Base-by-base conservation (phyloP, 768 basidiomycete species). In the Tulasnella sp. region DNA sequence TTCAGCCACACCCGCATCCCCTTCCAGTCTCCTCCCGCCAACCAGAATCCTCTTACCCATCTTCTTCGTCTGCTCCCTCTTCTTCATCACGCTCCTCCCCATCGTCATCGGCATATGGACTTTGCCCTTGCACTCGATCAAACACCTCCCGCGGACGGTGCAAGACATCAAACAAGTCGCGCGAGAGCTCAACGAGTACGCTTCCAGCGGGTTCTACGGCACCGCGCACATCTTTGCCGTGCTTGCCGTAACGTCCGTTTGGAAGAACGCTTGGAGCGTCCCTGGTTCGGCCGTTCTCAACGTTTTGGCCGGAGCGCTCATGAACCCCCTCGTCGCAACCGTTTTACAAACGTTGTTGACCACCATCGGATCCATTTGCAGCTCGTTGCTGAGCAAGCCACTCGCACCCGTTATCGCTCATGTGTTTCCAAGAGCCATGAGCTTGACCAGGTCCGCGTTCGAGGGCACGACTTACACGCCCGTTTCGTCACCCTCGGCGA, bases 181-280 rank as follows among this genome's bases (percentile, higher is more conserved):
- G 19, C 85, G 88, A 54, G 92, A 93, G 77, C 88, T 93, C 8
- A 91, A 91, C 80, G 89, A 87, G 72, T 95, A 94, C 82, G 89
- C 91, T 11, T 91, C 36, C 34, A 91, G 81, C 90, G 90, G 77
- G 91, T 85, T 38, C 85, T 83, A 2, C 88, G 91, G 25, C 85
- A 36, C 89, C 73, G 86, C 87, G 9, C 96, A 97, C 83, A 93
- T 97, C 73, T 82, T 96, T 58, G 89, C 87, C 34, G 94, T 96
- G 71, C 86, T 98, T 80, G 90, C 91, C 49, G 86, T 96, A 17
- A 91, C 92, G 22, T 93, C 93, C 4, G 85, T 94, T 37, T 98
- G 95, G 94, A 97, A 96, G 83, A 96, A 98, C 82, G 94, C 96
- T 3, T 98, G 96, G 96, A 96, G 93, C 77, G 89, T 98, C 76